Evolutionary conservation across 176 grass and related monocot genomes (phyloP), one percentile per base, ranked within the genome.

Genomic region (bread wheat (Triticum aestivum)): DNA sequence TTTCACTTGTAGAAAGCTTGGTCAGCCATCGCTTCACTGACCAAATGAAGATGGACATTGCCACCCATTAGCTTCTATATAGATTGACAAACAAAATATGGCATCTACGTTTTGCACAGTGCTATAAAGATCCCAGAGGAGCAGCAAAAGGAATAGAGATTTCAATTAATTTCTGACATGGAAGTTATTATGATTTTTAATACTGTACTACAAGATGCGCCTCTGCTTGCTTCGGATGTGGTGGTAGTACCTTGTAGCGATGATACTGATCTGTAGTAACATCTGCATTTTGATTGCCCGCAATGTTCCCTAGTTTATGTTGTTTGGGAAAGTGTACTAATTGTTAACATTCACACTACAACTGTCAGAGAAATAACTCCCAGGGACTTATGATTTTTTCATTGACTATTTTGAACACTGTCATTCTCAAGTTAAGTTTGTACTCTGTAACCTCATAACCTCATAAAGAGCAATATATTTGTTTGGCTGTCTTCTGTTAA

Each of bases 221-320:
- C 49, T 52, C 49, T 52, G 49, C 2, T 52, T 52, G 14, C 47
- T 69, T 69, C 18, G 14, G 14, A 29, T 7, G 24, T 12, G 0
- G 4, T 0, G 0, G 49, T 52, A 69, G 1, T 89, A 95, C 94
- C 89, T 96, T 91, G 73, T 93, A 93, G 62, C 80, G 89, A 83
- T 93, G 94, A 65, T 96, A 96, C 33, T 91, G 77, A 72, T 96
- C 94, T 9, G 77, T 79, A 21, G 94, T 75, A 15, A 93, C 81
- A 27, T 96, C 91, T 79, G 70, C 91, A 68, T 88, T 96, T 80
- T 80, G 78, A 76, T 91, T 93, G 18, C 73, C 73, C 4, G 3
- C 77, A 78, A 96, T 29, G 11, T 66, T 85, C 20, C 92, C 95
- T 97, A 24, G 23, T 24, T 24, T 24, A 24, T 24, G 23, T 24